Base-by-base conservation (phyloP, 73 alveolate species). In the Diophrys sp. region DNA sequence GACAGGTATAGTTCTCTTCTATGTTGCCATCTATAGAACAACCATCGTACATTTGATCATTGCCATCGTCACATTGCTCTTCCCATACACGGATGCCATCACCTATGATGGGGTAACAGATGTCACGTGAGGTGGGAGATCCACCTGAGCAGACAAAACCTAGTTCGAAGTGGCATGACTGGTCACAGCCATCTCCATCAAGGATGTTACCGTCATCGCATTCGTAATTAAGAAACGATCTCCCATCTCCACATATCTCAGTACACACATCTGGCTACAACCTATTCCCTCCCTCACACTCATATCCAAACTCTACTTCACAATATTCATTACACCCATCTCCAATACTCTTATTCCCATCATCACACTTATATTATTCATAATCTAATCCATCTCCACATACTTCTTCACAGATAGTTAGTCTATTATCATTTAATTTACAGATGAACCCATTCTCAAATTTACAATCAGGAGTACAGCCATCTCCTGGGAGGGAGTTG, bases 401-500 rank as follows among this genome's bases (percentile, higher is more conserved):
- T 2, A 68, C 54, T 28, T 68, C 27, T 57, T 29, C 71, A 57
- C 79, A 71, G 1, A 31, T 8, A n/a, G n/a, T n/a, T n/a, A n/a
- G n/a, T n/a, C n/a, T n/a, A n/a, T n/a, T n/a, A n/a, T n/a, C n/a
- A n/a, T n/a, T n/a, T n/a, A n/a, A n/a, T n/a, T n/a, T 23, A 32
- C 90, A 82, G 24, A 31, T 11, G 83, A 81, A 83, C 25, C 81
- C 87, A 1, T 54, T 27, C 56, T 83, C 91, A 14, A 77, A 27
- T 23, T 29, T 5, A 32, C 94, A 81, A 2, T 76, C 0, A 2
- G 78, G 23, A 57, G 73, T 56, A 53, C 94, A 87, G 14, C 94
- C 94, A 87, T 87, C 95, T 0, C 70, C 70, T 31, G 31, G 76
- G 14, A 32, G 24, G 33, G 83, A 77, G 54, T 87, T 87, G 28